phyloP scores from a whole-genome alignment of 2,329 filamentous ascomycete species.

The Fusarium brachygibbosum region DNA sequence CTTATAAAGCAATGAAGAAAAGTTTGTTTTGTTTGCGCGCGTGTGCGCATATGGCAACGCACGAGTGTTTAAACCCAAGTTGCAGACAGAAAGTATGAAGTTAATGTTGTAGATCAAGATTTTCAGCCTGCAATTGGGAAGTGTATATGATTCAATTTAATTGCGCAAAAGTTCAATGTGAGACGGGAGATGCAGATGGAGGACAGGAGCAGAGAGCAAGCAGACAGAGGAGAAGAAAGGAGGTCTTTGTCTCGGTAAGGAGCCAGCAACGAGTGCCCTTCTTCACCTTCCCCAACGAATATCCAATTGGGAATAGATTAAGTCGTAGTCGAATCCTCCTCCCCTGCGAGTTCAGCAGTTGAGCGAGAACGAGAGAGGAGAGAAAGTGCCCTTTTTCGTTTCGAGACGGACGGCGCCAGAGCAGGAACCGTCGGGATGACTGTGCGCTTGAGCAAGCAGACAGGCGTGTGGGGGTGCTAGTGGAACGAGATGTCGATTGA shows the following conservation, averaged over 20 bases:
- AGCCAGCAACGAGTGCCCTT: background rate
- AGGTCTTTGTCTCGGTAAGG: conserved; percentile 16
- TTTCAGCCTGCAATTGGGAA: conserved; percentile 15
- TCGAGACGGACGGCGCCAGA: conserved; percentile 10
- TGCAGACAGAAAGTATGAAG: conserved; percentile 12
- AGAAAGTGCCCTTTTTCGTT: conserved; percentile 8
- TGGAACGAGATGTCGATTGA: conserved; percentile 51
- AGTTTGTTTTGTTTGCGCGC: conserved; percentile 37
- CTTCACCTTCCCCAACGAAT: conserved; percentile 29
- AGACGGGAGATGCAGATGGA: conserved; percentile 16
- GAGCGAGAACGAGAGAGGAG: conserved; percentile 5
- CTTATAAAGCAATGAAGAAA: conserved; percentile 7
- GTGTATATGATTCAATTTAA: conserved; percentile 12
- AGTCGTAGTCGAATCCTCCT: conserved; percentile 34
- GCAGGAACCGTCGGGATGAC: conserved; percentile 30
- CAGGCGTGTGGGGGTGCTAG: conserved; percentile 40
- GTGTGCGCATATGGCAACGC: conserved; percentile 45
- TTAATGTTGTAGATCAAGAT: conserved; percentile 14
- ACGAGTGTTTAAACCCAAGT: conserved; percentile 20
- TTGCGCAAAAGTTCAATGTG: conserved; percentile 26
- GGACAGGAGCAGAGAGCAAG: conserved; percentile 3
- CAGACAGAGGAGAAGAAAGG: conserved; percentile 16
- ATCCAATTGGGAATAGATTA: conserved; percentile 41
- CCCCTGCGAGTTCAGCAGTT: conserved; percentile 12
- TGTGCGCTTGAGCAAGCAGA: conserved; percentile 37